These are phyloP conservation scores for Lactifluus volemus DNA, from an alignment of 768 basidiomycete genomes.

Conservation along the genomic window DNA sequence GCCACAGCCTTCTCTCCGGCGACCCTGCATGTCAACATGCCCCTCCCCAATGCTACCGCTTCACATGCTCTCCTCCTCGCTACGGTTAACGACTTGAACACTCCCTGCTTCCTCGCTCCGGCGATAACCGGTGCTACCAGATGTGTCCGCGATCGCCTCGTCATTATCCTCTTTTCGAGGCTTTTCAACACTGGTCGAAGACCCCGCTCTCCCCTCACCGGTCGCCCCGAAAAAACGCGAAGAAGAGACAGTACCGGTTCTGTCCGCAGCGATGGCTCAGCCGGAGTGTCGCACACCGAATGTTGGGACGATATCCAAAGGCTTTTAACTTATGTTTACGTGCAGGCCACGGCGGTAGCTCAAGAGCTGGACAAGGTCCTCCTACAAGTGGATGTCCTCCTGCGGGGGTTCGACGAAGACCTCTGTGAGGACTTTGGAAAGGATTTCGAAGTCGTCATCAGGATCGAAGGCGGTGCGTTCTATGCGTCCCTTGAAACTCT, in stretches of 20 bases:
- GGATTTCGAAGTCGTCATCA: conserved; percentile 28
- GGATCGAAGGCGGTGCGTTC: conserved; percentile 22
- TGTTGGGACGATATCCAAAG: conserved; percentile 64
- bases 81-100: conserved; percentile 39
- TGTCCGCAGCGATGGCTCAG: conserved; percentile 7
- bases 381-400: conserved; percentile 70
- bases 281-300: conserved; percentile 32
- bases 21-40: conserved; percentile 14
- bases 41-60: conserved; percentile 17
- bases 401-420: conserved; percentile 46
- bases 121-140: conserved; percentile 43
- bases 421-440: conserved; percentile 31
- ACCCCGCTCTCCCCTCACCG: conserved; percentile 4
- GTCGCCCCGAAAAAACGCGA: background rate
- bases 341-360: conserved; percentile 71
- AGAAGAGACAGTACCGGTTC: conserved; percentile 11
- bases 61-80: conserved; percentile 41
- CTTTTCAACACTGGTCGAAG: conserved; percentile 36
- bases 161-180: conserved; percentile 57
- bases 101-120: conserved; percentile 48
- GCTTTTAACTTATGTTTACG: conserved; percentile 77
- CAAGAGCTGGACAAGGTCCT: conserved; percentile 59
- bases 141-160: conserved; percentile 41
- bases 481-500: background rate
- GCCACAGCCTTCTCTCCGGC: background rate